These are phyloP conservation scores for Syzygium aromaticum DNA, from an alignment of 345 rosid genomes.

Conservation along the genomic window DNA sequence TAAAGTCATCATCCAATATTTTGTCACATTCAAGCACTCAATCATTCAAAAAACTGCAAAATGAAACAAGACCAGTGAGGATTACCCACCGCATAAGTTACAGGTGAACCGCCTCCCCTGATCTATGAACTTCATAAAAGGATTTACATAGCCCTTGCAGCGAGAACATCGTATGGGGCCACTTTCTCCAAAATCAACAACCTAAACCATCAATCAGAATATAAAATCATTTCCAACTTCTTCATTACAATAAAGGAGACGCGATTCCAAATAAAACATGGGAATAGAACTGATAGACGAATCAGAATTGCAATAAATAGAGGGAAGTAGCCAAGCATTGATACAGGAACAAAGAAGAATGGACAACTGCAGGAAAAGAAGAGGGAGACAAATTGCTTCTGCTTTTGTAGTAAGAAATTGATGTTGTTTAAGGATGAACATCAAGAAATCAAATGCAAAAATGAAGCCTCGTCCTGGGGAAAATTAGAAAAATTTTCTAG, in stretches of 20 bases:
- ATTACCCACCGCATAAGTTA: slow-evolving; percentile 49
- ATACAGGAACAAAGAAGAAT: neutral
- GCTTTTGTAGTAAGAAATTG: neutral
- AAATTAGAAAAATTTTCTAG: neutral
- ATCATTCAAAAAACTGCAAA: neutral
- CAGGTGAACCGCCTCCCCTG: slow-evolving; percentile 87
- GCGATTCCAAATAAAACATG: neutral
- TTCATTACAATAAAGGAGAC: neutral
- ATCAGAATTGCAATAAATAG: neutral
- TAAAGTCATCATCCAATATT: neutral
- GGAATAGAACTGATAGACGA: neutral
- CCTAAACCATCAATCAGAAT: slow-evolving; percentile 19
- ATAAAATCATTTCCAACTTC: neutral
- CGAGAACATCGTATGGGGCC: slow-evolving; percentile 94
- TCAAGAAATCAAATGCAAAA: neutral
- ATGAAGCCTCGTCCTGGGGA: neutral
- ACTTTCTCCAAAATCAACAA: slow-evolving; percentile 88
- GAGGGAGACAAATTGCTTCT: neutral
- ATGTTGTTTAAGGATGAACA: neutral
- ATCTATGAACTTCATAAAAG: slow-evolving; percentile 85
- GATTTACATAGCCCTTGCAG: slow-evolving; percentile 93
- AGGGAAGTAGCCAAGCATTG: neutral
- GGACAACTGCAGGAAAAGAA: neutral
- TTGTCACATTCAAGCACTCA: neutral
- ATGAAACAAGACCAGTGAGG: neutral